Evolutionary conservation across 176 grass and related monocot species (phyloP), one percentile per base, ranked within the genome.

Genomic region (Stipa capillata): DNA sequence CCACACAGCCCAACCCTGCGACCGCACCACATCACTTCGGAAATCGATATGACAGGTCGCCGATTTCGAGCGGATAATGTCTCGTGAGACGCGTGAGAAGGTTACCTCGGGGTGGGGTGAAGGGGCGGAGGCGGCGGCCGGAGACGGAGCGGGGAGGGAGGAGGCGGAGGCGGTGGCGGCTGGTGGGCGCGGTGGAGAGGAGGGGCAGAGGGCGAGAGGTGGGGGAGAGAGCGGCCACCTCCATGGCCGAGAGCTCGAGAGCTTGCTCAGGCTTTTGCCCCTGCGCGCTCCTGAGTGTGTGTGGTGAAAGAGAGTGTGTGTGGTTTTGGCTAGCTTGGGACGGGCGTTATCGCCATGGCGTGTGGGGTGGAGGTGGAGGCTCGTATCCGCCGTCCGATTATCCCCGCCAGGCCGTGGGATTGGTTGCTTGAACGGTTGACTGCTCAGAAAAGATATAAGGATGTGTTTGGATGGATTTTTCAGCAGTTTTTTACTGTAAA

Each of bases 271-370:
- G 33, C 18, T n/a, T 12, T 31, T 0, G 47, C 21, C 55, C 62
- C 31, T 18, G 65, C 63, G 58, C 72, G 72, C 72, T 15, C 36
- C 25, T 32, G n/a, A n/a, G n/a, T n/a, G n/a, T n/a, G n/a, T n/a
- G n/a, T n/a, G n/a, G n/a, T n/a, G n/a, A n/a, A n/a, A n/a, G n/a
- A n/a, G 28, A n/a, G 51, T n/a, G n/a, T 71, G 65, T 86, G 86
- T 73, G 80, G 55, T 51, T 89, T 86, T 73, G 83, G 79, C 32
- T 62, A 11, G 60, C 83, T 76, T 58, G 74, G 7, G 51, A 15
- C n/a, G 31, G 23, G 54, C 18, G 55, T 85, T 79, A 85, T 85
- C 83, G 33, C 27, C 25, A 79, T 40, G 39, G 29, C 8, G 67
- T 36, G 37, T 50, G 79, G n/a, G n/a, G 55, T 27, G 42, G 13